Percentiles rank a stretch among this genome's conserved stretches.
Conservation (phyloP, 768 basidiomycete genomes). For the Paxillus involutus region DNA sequence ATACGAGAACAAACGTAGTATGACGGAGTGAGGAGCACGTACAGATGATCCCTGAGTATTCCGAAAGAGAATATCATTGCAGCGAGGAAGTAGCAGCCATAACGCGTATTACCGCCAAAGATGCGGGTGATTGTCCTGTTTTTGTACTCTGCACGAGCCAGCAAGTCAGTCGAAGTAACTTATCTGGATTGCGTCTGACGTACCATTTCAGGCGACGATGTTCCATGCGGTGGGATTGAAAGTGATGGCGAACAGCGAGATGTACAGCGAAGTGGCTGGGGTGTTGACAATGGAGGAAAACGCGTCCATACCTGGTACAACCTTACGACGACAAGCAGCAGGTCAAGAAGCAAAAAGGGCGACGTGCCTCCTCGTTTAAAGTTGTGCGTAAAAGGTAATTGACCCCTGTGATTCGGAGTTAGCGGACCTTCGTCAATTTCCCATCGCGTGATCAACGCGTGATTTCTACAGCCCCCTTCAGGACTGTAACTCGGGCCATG, state of each 20-base stretch:
- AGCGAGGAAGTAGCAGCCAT: conserved; percentile 89
- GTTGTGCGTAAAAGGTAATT: not conserved
- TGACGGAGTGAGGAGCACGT: conserved; percentile 29
- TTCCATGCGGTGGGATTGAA: conserved; percentile 99
- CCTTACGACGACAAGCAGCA: not conserved
- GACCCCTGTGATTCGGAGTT: too few species aligned
- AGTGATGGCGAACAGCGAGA: conserved; percentile 66
- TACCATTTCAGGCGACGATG: conserved; percentile 89
- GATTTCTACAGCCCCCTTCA: too few species aligned
- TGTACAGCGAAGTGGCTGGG: conserved; percentile 60
- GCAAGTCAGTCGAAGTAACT: not conserved
- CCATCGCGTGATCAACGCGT: too few species aligned
- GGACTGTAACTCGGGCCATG: too few species aligned
- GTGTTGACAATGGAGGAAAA: conserved; percentile 49
- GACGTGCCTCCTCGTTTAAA: not conserved
- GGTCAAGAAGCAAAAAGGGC: not conserved
- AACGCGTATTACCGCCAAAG: conserved; percentile 68
- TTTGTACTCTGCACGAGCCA: conserved; percentile 56
- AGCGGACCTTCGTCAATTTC: too few species aligned
- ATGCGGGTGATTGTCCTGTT: conserved; percentile 87
- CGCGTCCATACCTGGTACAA: conserved; percentile 19
- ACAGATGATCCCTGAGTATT: conserved; percentile 84
- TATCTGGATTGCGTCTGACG: conserved; percentile 19
- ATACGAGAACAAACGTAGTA: not conserved
- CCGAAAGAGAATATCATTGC: conserved; percentile 83